Evolutionary conservation across 176 grass and related monocot genomes (phyloP), one percentile per base, ranked within the genome.

Genomic region (Calamus simplicifolius): DNA sequence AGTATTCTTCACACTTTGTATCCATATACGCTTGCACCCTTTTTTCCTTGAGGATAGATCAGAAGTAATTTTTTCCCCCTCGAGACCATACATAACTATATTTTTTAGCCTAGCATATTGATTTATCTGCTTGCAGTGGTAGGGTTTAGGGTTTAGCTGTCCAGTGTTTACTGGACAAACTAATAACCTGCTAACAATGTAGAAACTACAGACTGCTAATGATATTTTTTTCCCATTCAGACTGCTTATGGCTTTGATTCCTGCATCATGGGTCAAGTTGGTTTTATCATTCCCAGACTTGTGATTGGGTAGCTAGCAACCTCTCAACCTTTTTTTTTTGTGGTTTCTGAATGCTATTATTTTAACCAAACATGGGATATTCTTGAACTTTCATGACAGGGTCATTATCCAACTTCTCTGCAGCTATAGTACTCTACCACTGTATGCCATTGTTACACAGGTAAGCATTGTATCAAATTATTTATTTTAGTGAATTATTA

Each of bases 371-470:
- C 13, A 31, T 14, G 27, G 13, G 21, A 18, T 63, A 16, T 29
- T 25, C 19, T 57, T 38, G 49, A 69, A 27, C 56, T 18, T 58
- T 56, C 13, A 26, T 75, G 70, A 52, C 66, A 97, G 92, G 72
- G 62, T 15, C 66, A 58, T 91, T 13, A 77, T 91, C 62, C 87
- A 97, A 60, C 52, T 97, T 48, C 62, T 97, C 19, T 97, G 92
- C 71, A 88, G 92, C 76, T 97, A 97, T 66, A 97, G 81, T 70
- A 97, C 92, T 15, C 64, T 97, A 51, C 87, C 92, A 5, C 78
- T 97, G 2, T 97, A 97, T 57, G 92, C 92, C 1, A 86, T 95
- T 56, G 90, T 95, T 13, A 86, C 85, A 4, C 90, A 97, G 81
- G 93, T 97, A 38, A 3, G 3, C 18, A 43, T 13, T 7, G 7